Evolutionary conservation across 2,329 filamentous ascomycete species (phyloP), one percentile per base, ranked within the genome.

Genomic region (Ophiosphaerella herpotricha): DNA sequence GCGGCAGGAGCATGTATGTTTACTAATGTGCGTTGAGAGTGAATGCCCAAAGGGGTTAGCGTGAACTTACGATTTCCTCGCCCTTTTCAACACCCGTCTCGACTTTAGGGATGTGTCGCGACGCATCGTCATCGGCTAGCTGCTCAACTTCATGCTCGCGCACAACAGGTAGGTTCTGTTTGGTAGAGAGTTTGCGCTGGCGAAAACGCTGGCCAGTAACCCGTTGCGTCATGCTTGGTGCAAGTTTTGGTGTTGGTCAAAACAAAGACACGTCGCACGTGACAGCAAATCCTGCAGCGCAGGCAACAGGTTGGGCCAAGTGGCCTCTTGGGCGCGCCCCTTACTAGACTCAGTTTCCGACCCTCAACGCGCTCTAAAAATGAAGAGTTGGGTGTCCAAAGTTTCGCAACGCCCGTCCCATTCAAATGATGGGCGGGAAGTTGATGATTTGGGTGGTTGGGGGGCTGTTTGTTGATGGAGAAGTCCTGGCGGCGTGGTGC

Each of bases 1-100:
- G 38, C n/a, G 21, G 44, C 39, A 39, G 2, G 1, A 5, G 12
- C 35, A 31, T 36, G 13, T 9, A 41, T 26, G 38, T 14, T 21
- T 12, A 24, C 38, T 36, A 18, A 58, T 48, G 47, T 48, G 18
- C 39, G 40, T 39, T 43, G 34, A 55, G 18, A 46, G 49, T 52
- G 52, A 52, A 55, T 38, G 58, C 60, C 64, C 46, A 63, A 72
- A 69, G 18, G 12, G 63, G 67, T 34, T 67, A 70, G 68, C 55
- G 67, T 47, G 39, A 49, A 90, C 91, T 85, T 77, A 97, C 94
- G 79, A 93, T 93, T 85, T 97, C 92, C 78, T 99, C 94, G 60
- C 87, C 90, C 74, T 96, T 92, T 77, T 99, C 94, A 66, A 99
- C 94, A 76, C 94, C 94, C 61, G 92, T 97, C 72, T 94, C 91